Base-by-base conservation (phyloP, 2,329 filamentous ascomycete species). In the Venturia aucupariae region DNA sequence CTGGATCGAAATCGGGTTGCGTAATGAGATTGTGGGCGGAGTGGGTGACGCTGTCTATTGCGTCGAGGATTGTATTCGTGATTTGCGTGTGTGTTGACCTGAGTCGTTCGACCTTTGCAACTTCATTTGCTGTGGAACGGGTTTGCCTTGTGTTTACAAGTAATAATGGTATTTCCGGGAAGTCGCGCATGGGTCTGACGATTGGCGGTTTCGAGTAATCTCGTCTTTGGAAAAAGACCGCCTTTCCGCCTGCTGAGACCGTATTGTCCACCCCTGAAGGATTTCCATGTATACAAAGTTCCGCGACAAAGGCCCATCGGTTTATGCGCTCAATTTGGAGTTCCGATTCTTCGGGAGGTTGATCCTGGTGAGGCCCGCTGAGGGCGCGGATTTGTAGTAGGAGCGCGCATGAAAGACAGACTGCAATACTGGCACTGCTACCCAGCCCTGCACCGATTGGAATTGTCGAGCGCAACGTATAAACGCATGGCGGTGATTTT, bases 261-360 rank as follows among this genome's bases (percentile, higher is more conserved):
- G 94, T 99, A 75, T 99, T 99, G 77, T 99, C 94, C 54, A 99
- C 90, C 0, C 94, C 94, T 0, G 91, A 96, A 0, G 94, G 94
- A 72, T 96, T 97, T 44, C 93, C 94, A 73, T 99, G 94, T 67
- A 97, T 97, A 76, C 92, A 94, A 86, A 97, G 89, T 75, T 99
- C 94, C 30, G 89, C 89, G 0, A 99, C 94, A 75, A 97, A 97
- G 0, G 94, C 92, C 94, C 95, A 99, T 67, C 90, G 85, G 76
- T 99, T 99, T 77, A 99, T 97, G 68, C 93, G 86, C 78, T 97
- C 92, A 38, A 97, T 84, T 74, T 99, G 93, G 54, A 92, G 77
- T 66, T 90, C 86, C n/a, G 90, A 90, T 77, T 99, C 94, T 64
- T 91, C 87, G 0, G 86, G 78, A 4, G 92, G 90, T 75, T 97